A percentile compares a stretch with the other conserved stretches of the same genome.
Conservation (phyloP, 2,329 filamentous ascomycete genomes). For the Aureobasidium lini region DNA sequence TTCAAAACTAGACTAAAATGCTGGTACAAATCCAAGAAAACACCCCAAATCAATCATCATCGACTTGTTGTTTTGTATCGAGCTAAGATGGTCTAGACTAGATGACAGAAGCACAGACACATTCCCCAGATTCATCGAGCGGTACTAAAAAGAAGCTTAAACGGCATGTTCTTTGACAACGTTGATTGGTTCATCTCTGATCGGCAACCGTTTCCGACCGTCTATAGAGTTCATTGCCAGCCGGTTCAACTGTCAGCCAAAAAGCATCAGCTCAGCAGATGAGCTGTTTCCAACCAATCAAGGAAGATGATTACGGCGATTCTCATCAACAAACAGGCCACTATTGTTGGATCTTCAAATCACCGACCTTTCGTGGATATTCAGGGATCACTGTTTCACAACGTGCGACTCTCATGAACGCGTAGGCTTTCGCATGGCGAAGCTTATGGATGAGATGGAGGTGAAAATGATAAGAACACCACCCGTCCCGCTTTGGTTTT, state of each 20-base stretch:
- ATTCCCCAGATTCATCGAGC: background rate
- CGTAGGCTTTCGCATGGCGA: background rate
- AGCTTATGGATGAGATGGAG: background rate
- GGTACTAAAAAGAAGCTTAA: conserved; percentile 4
- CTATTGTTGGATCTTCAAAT: background rate
- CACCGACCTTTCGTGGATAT: background rate
- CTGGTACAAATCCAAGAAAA: too few species aligned
- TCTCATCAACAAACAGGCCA: background rate
- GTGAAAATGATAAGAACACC: background rate
- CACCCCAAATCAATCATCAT: background rate
- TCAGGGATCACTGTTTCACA: background rate
- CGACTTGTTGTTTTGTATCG: background rate
- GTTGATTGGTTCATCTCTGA: background rate
- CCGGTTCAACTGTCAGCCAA: background rate
- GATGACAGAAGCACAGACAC: background rate
- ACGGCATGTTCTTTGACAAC: background rate
- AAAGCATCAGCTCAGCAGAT: background rate
- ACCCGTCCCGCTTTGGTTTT: background rate
- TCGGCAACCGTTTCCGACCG: background rate
- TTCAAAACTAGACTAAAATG: too few species aligned
- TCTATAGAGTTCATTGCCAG: background rate
- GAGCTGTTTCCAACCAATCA: background rate
- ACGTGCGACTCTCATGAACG: background rate
- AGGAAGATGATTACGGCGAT: background rate
- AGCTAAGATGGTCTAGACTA: background rate